These are phyloP conservation scores for Physcomitrellopsis africana DNA, from an alignment of 225 moss, liverwort and hornwort genomes.

Conservation along the genomic window DNA sequence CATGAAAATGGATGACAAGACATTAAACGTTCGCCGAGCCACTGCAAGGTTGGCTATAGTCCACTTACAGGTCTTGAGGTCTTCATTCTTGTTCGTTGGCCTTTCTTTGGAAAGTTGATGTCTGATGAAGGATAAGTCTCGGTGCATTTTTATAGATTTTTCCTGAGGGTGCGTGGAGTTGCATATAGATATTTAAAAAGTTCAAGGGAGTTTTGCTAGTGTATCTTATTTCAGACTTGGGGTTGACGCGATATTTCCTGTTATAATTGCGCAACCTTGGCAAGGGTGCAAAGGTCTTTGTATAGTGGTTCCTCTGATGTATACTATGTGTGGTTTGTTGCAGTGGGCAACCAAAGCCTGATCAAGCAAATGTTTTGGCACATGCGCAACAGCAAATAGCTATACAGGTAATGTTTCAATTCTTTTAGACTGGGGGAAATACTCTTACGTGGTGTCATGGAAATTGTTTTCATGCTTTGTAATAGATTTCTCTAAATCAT, in stretches of 20 bases:
- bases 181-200: too few species aligned
- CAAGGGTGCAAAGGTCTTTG: not conserved
- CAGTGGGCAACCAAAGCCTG: conserved; percentile 99
- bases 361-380: conserved; percentile 96
- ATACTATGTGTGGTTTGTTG: conserved; percentile 29
- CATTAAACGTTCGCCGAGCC: conserved; percentile 99
- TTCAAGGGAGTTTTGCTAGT: conserved; percentile 7
- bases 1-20: conserved; percentile 99
- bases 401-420: conserved; percentile 67
- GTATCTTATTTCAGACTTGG: not conserved
- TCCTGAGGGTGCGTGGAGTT: not conserved
- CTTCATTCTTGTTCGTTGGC: conserved; percentile 52
- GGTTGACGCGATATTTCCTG: not conserved
- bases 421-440: not conserved
- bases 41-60: conserved; percentile 99
- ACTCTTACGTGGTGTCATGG: not conserved
- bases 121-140: conserved; percentile 20
- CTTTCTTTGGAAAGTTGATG: conserved; percentile 48
- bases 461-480: not conserved
- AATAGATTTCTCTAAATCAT: too few species aligned
- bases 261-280: not conserved
- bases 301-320: not conserved
- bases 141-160: not conserved
- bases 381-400: conserved; percentile 99
- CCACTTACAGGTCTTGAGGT: conserved; percentile 73